phyloP scores from a whole-genome alignment of 352 stramenopile genomes.

The Nothophytophthora sp. region DNA sequence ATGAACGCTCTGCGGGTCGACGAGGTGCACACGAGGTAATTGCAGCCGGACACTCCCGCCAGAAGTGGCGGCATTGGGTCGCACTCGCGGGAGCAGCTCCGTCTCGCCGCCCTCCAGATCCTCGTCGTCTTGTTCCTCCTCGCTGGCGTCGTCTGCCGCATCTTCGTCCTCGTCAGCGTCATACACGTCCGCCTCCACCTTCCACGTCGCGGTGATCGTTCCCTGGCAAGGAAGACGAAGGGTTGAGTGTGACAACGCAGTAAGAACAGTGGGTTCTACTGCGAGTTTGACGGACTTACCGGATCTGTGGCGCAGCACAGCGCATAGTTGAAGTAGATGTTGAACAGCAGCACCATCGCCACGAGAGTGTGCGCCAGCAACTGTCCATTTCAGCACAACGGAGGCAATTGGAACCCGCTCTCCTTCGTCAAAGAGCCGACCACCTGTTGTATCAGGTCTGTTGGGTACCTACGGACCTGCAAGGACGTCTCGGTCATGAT shows the following conservation, averaged over 20 bases:
- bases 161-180: constrained; percentile 9
- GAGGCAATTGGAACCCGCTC: no score
- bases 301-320: constrained; percentile 64
- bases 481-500: constrained; percentile 40
- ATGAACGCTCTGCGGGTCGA: constrained; percentile 36
- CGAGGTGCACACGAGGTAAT: constrained; percentile 30
- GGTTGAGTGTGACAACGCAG: no score
- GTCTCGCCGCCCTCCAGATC: constrained; percentile 7
- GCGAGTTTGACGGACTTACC: constrained; percentile 15
- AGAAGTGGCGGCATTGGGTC: constrained; percentile 15
- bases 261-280: constrained; percentile 6
- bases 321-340: constrained; percentile 80
- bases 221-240: no score
- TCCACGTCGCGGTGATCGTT: constrained; percentile 22
- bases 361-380: constrained; percentile 31
- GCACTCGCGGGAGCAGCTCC: constrained; percentile 28
- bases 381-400: constrained; percentile 11
- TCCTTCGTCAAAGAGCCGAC: constrained; percentile 1
- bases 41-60: constrained; percentile 4
- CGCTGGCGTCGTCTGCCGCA: constrained; percentile 7
- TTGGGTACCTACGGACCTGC: constrained; percentile 25
- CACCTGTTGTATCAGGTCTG: neutral
- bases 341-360: constrained; percentile 46
- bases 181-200: constrained; percentile 11
- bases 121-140: constrained; percentile 14